Conservation (phyloP, 192 early-diverging fungal species). For the Mortierella alpina region DNA sequence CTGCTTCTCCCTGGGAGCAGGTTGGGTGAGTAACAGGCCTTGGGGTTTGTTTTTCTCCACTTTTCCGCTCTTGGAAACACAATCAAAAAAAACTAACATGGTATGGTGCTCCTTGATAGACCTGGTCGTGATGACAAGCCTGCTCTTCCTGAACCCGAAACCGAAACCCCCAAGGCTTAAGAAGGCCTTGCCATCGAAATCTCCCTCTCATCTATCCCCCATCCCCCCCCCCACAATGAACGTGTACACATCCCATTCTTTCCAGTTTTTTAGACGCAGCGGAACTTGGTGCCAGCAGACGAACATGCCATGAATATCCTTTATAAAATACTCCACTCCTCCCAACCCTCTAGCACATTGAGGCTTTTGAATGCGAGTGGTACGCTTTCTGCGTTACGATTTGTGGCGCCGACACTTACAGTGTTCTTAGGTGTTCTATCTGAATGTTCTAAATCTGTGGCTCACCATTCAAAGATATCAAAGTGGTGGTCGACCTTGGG, state of each 20-base stretch:
- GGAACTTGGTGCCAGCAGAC: too few species aligned
- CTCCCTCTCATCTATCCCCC: too few species aligned
- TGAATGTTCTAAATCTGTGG: background rate
- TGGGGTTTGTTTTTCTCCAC: background rate
- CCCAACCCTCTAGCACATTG: too few species aligned
- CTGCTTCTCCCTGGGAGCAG: constrained; percentile 95
- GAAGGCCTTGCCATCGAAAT: background rate
- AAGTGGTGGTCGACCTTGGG: constrained; percentile 25
- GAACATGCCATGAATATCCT: too few species aligned
- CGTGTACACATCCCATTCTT: too few species aligned
- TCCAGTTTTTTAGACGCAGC: too few species aligned
- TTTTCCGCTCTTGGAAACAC: background rate
- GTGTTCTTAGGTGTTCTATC: background rate
- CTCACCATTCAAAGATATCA: constrained; percentile 31
- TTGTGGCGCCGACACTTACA: too few species aligned
- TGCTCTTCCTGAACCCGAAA: constrained; percentile 50
- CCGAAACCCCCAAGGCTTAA: constrained; percentile 54
- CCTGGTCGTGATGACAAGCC: constrained; percentile 55
- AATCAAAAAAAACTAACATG: background rate
- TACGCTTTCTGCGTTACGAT: too few species aligned
- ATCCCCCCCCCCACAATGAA: too few species aligned
- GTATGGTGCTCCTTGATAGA: constrained; percentile 2
- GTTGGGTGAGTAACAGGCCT: constrained; percentile 57
- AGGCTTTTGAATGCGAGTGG: too few species aligned
- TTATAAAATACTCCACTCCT: too few species aligned